Conservation (phyloP, 805 yeast genomes). For the Kuraishia cidri region DNA sequence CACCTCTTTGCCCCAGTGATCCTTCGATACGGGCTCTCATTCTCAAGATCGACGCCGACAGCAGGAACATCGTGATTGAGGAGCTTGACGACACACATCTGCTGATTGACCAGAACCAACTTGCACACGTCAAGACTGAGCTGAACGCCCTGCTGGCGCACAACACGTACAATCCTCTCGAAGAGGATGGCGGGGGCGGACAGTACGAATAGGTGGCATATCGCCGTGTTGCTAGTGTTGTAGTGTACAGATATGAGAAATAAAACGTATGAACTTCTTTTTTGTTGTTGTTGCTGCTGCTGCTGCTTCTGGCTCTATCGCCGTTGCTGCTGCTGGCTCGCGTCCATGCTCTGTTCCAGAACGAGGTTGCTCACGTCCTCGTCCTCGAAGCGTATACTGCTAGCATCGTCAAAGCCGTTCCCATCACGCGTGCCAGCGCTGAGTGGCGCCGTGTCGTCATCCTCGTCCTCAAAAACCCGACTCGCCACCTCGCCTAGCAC, state of each 20-base stretch:
- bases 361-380: no score
- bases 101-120: constrained; percentile 69
- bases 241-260: no score
- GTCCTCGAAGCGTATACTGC: no score
- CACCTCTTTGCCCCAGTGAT: constrained; percentile 54
- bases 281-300: no score
- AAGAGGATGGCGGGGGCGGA: constrained; percentile 62
- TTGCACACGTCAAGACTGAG: constrained; percentile 69
- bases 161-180: constrained; percentile 79
- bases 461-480: constrained; percentile 16
- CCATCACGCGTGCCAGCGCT: no score
- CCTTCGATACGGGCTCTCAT: constrained; percentile 89
- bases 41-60: constrained; percentile 67
- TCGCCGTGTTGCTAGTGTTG: no score
- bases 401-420: no score
- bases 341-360: no score
- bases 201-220: no score
- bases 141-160: constrained; percentile 68
- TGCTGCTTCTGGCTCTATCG: no score
- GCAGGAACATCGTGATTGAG: constrained; percentile 61
- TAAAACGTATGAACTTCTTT: no score
- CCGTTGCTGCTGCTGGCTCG: no score
- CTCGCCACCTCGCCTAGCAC: constrained; percentile 23
- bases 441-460: constrained; percentile 4
- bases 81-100: constrained; percentile 91